These are phyloP conservation scores for Malassezia vespertilionis DNA, from an alignment of 1,284 basidiomycete species.

Conservation along the genomic window DNA sequence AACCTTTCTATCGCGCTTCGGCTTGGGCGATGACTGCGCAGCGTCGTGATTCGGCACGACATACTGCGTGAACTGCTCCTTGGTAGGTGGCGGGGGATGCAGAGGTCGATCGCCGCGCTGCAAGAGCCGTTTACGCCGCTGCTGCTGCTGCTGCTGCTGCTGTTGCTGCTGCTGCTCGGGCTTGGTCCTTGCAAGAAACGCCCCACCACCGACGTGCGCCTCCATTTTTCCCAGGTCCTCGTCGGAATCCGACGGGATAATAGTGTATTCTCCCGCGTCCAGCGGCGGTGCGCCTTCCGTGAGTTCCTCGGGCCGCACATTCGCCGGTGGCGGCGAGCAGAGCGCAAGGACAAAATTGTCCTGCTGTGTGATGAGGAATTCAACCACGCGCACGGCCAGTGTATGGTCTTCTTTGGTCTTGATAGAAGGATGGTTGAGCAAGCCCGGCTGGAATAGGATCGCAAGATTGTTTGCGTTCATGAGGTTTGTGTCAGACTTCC, in stretches of 20 bases:
- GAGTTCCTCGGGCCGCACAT: slow-evolving; percentile 29
- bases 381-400: slow-evolving; percentile 76
- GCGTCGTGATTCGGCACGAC: no score
- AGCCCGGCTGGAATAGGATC: slow-evolving; percentile 46
- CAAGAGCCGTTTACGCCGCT: no score
- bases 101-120: no score
- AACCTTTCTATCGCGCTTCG: background rate
- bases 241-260: slow-evolving; percentile 43
- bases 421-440: slow-evolving; percentile 72
- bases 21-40: background rate
- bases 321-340: slow-evolving; percentile 30
- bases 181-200: slow-evolving; percentile 11
- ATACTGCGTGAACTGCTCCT: no score
- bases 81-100: no score
- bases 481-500: slow-evolving; percentile 77
- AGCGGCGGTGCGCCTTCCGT: slow-evolving; percentile 28
- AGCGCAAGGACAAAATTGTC: slow-evolving; percentile 43
- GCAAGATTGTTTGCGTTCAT: slow-evolving; percentile 72
- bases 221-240: slow-evolving; percentile 40
- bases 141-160: no score
- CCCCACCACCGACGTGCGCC: slow-evolving; percentile 43
- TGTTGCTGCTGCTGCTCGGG: no score
- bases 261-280: slow-evolving; percentile 16
- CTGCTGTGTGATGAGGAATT: slow-evolving; percentile 69
- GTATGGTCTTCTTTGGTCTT: slow-evolving; percentile 58